Evolutionary conservation across 1,139 yeast species (phyloP), one percentile per base, ranked within the genome.

Genomic region (Wickerhamiella infanticola): DNA sequence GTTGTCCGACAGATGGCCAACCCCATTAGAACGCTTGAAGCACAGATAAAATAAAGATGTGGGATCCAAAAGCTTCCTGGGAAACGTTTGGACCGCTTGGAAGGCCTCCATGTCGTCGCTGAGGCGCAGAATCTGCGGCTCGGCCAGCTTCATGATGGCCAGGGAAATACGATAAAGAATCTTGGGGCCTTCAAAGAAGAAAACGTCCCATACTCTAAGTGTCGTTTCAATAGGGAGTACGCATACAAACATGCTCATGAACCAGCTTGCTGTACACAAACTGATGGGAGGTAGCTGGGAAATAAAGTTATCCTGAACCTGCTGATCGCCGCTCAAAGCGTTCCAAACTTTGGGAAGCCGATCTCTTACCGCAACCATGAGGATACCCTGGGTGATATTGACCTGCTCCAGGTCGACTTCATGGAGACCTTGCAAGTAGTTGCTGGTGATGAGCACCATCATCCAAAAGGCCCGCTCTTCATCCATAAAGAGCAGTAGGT

Each of bases 391-490:
- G 59, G 90, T 95, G 24, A 93, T 75, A 58, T 85, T 90, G 24
- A 90, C 96, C 38, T 97, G 98, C 65, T 90, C 97, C 23, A 90
- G 66, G 55, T 81, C 80, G 26, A 84, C 75, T 50, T 88, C 90
- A 63, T 90, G 98, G 13, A 88, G 88, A 7, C 94, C 94, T 0
- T 97, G 95, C 29, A 93, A 70, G 23, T 29, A 27, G 24, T 41
- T 41, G 46, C 79, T 66, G 0, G 96, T 85, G 42, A 88, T 74
- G 29, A 86, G 83, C 3, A 85, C 95, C 55, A 90, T 69, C 94
- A 90, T 81, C 98, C 98, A 90, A 59, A 88, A 88, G 0, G 95
- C 77, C 50, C 73, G 73, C 58, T 90, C 97, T 59, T 90, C 98
- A 50, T 77, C 80, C 80, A 88, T 72, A 59, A 88, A 86, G 23